Conservation (phyloP, 768 basidiomycete genomes). For the Collybia mongolica region DNA sequence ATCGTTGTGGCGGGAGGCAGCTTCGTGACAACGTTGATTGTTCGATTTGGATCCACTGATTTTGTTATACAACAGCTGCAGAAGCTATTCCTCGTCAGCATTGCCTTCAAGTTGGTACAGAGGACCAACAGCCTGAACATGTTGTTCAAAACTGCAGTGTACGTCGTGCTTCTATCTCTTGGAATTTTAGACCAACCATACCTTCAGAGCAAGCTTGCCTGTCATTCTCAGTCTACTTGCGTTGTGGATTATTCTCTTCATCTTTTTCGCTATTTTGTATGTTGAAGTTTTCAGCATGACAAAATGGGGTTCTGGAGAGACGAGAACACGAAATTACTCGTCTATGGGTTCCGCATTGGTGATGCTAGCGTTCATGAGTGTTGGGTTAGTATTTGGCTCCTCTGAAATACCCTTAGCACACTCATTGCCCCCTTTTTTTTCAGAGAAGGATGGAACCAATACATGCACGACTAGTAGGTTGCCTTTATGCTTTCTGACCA, state of each 20-base stretch:
- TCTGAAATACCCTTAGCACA: not conserved
- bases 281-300: slow-evolving; percentile 92
- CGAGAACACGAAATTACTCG: slow-evolving; percentile 72
- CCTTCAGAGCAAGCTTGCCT: slow-evolving; percentile 74
- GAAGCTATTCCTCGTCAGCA: slow-evolving; percentile 89
- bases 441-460: slow-evolving; percentile 96
- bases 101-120: slow-evolving; percentile 93
- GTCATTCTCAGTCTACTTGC: slow-evolving; percentile 81
- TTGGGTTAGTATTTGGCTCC: slow-evolving; percentile 59
- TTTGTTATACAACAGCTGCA: slow-evolving; percentile 67
- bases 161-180: slow-evolving; percentile 30
- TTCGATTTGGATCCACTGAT: slow-evolving; percentile 51
- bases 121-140: slow-evolving; percentile 86
- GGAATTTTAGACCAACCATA: not conserved
- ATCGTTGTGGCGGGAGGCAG: slow-evolving; percentile 77
- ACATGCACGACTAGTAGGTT: slow-evolving; percentile 91
- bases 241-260: slow-evolving; percentile 87
- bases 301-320: slow-evolving; percentile 76
- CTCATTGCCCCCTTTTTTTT: slow-evolving; percentile 10
- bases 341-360: slow-evolving; percentile 77
- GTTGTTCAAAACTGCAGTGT: slow-evolving; percentile 96
- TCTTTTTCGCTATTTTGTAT: slow-evolving; percentile 87
- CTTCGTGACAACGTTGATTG: slow-evolving; percentile 77
- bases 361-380: slow-evolving; percentile 91
- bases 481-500: not conserved